phyloP scores from a whole-genome alignment of 306 rosid species.

The Rosa chinensis region DNA sequence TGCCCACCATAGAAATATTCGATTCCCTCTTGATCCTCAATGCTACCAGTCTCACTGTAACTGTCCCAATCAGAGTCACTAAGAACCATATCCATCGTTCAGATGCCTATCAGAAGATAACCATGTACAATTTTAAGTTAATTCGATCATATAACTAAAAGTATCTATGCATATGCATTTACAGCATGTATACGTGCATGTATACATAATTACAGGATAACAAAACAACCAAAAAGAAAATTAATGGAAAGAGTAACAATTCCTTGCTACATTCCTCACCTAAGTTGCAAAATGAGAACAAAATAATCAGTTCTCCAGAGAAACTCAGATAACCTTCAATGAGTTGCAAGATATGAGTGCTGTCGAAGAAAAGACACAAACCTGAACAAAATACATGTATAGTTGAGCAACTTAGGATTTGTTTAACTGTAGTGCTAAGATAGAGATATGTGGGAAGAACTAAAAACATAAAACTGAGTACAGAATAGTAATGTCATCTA shows the following conservation, averaged over 20 bases:
- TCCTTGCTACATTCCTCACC: conserved; percentile 27
- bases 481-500: conserved; percentile 20
- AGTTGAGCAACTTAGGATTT: conserved; percentile 14
- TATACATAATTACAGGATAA: neutral
- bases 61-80: conserved; percentile 85
- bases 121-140: neutral
- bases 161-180: neutral
- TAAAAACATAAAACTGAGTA: conserved; percentile 6
- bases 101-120: conserved; percentile 46
- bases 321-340: conserved; percentile 16
- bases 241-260: conserved; percentile 20
- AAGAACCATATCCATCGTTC: conserved; percentile 54
- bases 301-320: neutral
- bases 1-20: conserved; percentile 67
- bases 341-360: conserved; percentile 10
- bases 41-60: conserved; percentile 72
- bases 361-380: conserved; percentile 20
- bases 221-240: conserved; percentile 14
- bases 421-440: neutral
- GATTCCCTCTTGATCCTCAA: conserved; percentile 75
- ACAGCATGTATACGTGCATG: neutral
- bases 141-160: conserved; percentile 19
- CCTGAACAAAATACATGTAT: conserved; percentile 13
- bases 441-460: neutral
- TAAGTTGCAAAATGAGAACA: conserved; percentile 28